These are phyloP conservation scores for Aspergillus novoparasiticus DNA, from an alignment of 2,329 filamentous ascomycete genomes.

Conservation along the genomic window DNA sequence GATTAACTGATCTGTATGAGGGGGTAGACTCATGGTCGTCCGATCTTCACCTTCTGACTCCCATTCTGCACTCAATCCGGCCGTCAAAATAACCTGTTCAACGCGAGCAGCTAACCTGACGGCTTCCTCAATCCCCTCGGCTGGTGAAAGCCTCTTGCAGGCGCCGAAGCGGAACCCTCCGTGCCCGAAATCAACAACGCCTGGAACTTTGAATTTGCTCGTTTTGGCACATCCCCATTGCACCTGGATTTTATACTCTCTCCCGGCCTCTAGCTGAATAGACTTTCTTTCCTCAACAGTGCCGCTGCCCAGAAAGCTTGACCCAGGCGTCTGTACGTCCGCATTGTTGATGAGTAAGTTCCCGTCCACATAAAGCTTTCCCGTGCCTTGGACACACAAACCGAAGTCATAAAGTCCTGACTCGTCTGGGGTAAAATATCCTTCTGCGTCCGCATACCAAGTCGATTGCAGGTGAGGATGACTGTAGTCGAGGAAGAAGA, in stretches of 20 bases:
- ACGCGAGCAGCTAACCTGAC: constrained; percentile 66
- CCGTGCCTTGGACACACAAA: constrained; percentile 63
- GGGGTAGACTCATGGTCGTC: constrained; percentile 48
- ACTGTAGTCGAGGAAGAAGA: constrained; percentile 54
- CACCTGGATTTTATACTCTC: constrained; percentile 59
- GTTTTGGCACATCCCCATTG: constrained; percentile 61
- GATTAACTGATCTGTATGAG: constrained; percentile 57
- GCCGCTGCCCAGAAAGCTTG: constrained; percentile 64
- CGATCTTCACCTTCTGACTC: constrained; percentile 69
- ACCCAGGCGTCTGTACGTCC: constrained; percentile 61
- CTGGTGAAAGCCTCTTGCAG: constrained; percentile 40
- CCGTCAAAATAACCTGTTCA: constrained; percentile 74
- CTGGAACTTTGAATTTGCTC: constrained; percentile 53
- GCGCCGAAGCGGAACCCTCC: constrained; percentile 64
- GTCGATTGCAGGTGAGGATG: constrained; percentile 52
- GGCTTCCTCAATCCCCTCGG: constrained; percentile 42
- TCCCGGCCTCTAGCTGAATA: constrained; percentile 57
- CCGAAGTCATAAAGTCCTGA: constrained; percentile 64
- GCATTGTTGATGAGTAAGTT: constrained; percentile 65
- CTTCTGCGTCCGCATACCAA: constrained; percentile 37
- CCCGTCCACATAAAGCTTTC: constrained; percentile 63
- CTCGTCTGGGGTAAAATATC: constrained; percentile 58
- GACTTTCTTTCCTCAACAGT: constrained; percentile 63
- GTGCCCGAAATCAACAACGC: constrained; percentile 52
- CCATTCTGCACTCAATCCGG: constrained; percentile 61